Evolutionary conservation across 768 basidiomycete species (phyloP).

Genomic region (Myochromella boudieri): DNA sequence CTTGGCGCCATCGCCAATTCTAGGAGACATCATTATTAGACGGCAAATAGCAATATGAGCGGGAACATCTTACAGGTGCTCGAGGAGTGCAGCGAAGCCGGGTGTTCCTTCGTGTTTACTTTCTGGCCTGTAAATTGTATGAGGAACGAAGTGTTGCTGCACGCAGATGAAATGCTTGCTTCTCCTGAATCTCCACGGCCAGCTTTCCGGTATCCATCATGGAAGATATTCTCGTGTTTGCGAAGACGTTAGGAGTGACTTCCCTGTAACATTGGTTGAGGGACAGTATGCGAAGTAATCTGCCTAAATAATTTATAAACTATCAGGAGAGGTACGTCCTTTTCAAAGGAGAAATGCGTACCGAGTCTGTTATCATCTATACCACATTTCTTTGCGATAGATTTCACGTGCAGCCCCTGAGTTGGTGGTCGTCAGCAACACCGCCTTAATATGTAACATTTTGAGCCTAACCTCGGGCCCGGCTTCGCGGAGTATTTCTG

Average conservation of each 20-base stretch:
- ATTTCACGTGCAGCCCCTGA: conserved; percentile 37
- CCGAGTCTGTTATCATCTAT: conserved; percentile 34
- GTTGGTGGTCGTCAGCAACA: too few relatives aligned
- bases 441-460: too few relatives aligned
- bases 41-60: background rate
- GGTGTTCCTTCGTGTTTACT: conserved; percentile 28
- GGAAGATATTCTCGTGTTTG: conserved; percentile 34
- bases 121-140: conserved; percentile 22
- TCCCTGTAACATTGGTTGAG: conserved; percentile 37
- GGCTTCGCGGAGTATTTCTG: conserved; percentile 34
- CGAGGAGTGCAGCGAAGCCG: conserved; percentile 26
- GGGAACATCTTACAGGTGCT: conserved; percentile 19
- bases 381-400: conserved; percentile 31
- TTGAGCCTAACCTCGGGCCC: conserved; percentile 26
- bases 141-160: too few relatives aligned
- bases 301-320: too few relatives aligned
- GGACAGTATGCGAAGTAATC: conserved; percentile 31
- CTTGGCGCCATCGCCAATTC: conserved; percentile 22
- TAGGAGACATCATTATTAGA: conserved; percentile 5
- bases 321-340: too few relatives aligned
- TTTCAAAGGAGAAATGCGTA: conserved; percentile 14
- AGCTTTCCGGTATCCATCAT: conserved; percentile 30
- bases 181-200: conserved; percentile 22
- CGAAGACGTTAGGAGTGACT: conserved; percentile 32
- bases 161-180: too few relatives aligned